Conservation (phyloP, 176 grass and related monocot genomes). For the Musa beccarii region DNA sequence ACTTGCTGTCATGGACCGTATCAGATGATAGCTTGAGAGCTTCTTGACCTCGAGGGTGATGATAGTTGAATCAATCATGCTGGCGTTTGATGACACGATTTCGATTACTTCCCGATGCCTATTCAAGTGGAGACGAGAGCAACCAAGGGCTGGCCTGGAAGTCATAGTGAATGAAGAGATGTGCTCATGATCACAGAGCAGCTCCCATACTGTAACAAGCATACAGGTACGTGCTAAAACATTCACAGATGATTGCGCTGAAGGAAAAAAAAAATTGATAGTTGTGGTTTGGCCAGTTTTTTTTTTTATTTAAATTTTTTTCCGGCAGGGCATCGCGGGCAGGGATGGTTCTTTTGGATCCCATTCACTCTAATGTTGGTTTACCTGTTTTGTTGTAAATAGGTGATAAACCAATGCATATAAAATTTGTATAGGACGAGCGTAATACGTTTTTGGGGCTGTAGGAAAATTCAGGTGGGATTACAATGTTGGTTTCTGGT, state of each 20-base stretch:
- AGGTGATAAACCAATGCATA: slow-evolving; percentile 12
- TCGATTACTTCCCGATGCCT: not conserved
- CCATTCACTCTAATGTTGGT: slow-evolving; percentile 1
- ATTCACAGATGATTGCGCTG: not conserved
- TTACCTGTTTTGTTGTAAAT: slow-evolving; percentile 33
- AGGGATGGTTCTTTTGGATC: not conserved
- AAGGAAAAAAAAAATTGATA: not conserved
- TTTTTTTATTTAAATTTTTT: not conserved
- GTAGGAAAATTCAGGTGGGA: slow-evolving; percentile 14
- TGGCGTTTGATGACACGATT: not conserved
- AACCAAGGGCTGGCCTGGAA: not conserved
- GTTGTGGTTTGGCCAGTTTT: not conserved
- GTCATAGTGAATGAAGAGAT: not conserved
- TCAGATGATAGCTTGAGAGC: slow-evolving; percentile 79
- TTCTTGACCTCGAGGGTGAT: slow-evolving; percentile 20
- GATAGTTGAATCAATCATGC: not conserved
- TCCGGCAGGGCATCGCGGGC: not conserved
- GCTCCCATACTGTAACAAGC: not conserved
- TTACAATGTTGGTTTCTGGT: slow-evolving; percentile 26
- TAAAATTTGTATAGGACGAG: slow-evolving; percentile 24
- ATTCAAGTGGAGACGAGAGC: not conserved
- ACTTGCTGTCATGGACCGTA: slow-evolving; percentile 79
- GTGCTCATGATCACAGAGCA: not conserved
- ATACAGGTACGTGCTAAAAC: not conserved
- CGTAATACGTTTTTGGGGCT: slow-evolving; percentile 5